Evolutionary conservation across 2,329 filamentous ascomycete species (phyloP), one percentile per base, ranked within the genome.

Genomic region (Xylaria hypoxylon): DNA sequence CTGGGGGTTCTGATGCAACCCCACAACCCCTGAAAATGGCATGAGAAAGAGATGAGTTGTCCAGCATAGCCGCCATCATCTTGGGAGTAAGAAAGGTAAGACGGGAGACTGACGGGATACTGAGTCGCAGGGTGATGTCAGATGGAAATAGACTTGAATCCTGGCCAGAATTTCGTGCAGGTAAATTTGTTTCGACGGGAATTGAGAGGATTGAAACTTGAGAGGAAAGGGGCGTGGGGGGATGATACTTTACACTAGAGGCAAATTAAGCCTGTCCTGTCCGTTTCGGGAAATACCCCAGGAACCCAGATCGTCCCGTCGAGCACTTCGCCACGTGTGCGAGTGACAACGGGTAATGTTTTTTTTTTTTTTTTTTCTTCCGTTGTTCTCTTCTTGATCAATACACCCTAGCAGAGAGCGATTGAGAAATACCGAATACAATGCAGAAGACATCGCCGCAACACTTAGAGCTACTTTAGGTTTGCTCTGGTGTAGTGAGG

Each of bases 241-340:
- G 35, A 44, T 42, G 35, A 28, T 42, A 44, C 52, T 33, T 17
- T 35, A 52, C 38, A 28, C 33, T 38, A 45, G 53, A 59, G 55
- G 47, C 22, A 48, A 47, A 51, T 52, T 40, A 51, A 52, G 35
- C 47, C 33, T 52, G 35, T 44, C 47, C 33, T 52, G 35, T 44
- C 65, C 56, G 42, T 56, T 68, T 70, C 52, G 62, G 65, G 62
- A 59, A 68, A 56, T 53, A 44, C 42, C 53, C 58, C 38, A 55
- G 45, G 42, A 50, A 68, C 48, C 55, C 38, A 55, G 65, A 70
- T 70, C 65, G 53, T 50, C 61, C 64, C 59, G 59, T 56, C 24
- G 59, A 58, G 45, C 33, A 50, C 38, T 50, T 58, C 45, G 65
- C 65, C 68, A 70, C 68, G 68, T 70, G 67, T 69, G 65, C 53